Base-by-base conservation (phyloP, 352 stramenopile genomes). In the Pythium insidiosum region DNA sequence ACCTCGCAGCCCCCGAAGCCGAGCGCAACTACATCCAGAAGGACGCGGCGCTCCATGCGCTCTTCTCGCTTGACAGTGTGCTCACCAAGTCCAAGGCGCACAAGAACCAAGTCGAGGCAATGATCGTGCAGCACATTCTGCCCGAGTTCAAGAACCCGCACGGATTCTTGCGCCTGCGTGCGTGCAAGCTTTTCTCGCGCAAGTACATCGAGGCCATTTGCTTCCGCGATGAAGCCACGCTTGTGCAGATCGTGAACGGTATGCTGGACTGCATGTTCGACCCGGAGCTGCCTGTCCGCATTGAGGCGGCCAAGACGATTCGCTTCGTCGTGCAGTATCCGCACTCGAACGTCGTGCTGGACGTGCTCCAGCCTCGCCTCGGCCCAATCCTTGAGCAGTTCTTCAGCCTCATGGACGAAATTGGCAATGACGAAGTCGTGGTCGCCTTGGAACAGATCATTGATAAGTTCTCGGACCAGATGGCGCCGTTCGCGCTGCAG, bases 341-440 rank as follows among this genome's bases (percentile, higher is more conserved):
- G 37, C 75, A 90, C 66, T 89, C 77, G 47, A 66, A 88, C 51
- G 82, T 73, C 3, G 75, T 88, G 6, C 59, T 92, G 16, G 75
- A 92, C 18, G 75, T 89, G 26, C 62, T 99, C 25, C 76, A 96
- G 15, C 92, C 94, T 4, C 81, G 97, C 10, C 61, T 98, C 26
- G 92, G 93, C 19, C 83, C 97, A 53, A 93, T 99, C 29, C 68
- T 99, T 36, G 91, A 97, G 56, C 90, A 98, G 61, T 99, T 98
- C 65, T 99, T 99, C 68, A 86, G 82, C 35, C 95, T 99, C 29
- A 98, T 99, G 95, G 94, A 97, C 56, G 90, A 98, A 66, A 98
- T 98, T 51, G 94, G 94, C n/a, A 98, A 97, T 48, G 96, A 99
- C 63, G 93, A 98, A 67, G 95, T 99, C 21, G 90, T 98, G 10